Conservation (phyloP, 352 stramenopile species). For the Thalassiosira exigua region DNA sequence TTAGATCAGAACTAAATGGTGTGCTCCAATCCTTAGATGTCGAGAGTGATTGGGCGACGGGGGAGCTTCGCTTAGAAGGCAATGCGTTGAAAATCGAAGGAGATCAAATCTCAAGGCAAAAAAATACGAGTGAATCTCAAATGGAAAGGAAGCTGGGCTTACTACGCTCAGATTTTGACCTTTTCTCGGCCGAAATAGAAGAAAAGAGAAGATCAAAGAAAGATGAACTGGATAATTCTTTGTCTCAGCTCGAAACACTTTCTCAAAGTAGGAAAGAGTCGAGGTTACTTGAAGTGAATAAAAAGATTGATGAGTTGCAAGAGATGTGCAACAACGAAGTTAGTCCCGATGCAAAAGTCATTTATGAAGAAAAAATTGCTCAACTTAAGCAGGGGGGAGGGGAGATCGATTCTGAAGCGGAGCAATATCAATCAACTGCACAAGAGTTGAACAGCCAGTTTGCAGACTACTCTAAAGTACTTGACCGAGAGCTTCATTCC, state of each 20-base stretch:
- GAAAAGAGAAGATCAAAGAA: conserved; percentile 34
- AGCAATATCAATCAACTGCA: conserved; percentile 5
- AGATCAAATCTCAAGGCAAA: conserved; percentile 42
- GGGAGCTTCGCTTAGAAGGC: conserved; percentile 42
- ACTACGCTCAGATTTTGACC: conserved; percentile 29
- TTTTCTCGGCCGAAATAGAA: conserved; percentile 8
- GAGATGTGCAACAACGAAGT: conserved; percentile 1
- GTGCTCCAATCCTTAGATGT: conserved; percentile 16
- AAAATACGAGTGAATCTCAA: conserved; percentile 32
- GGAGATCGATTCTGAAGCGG: conserved; percentile 39
- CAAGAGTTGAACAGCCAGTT: conserved; percentile 34
- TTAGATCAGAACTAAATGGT: conserved; percentile 21
- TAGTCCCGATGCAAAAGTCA: conserved; percentile 6
- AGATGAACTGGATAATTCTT: conserved; percentile 25
- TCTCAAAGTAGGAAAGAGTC: conserved; percentile 29
- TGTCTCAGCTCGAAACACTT: conserved; percentile 20
- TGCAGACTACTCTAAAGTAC: conserved; percentile 16
- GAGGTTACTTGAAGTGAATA: conserved; percentile 39
- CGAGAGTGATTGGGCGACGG: conserved; percentile 42
- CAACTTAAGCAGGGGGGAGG: conserved; percentile 5
- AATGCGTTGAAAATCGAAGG: conserved; percentile 51
- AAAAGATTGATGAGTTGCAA: conserved; percentile 42
- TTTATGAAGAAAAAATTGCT: conserved; percentile 20
- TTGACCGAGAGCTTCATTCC: conserved; percentile 27
- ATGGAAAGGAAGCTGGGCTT: conserved; percentile 23